Conservation (phyloP, 1,139 yeast genomes). For the Pichia sp. region DNA sequence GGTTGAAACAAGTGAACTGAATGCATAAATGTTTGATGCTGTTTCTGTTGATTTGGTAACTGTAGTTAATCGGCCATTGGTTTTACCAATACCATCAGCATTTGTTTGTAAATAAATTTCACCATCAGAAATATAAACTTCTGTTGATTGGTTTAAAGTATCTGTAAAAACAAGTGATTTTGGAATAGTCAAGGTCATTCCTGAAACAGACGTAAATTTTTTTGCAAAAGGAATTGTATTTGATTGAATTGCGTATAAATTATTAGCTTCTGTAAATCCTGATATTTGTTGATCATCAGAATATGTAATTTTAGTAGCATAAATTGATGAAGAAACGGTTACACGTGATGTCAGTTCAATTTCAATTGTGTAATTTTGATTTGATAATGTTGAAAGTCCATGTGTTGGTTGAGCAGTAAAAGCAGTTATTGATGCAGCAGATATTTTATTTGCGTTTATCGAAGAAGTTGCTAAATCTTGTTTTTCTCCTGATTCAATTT, state of each 20-base stretch:
- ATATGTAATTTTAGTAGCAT: constrained; percentile 2
- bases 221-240: constrained; percentile 48
- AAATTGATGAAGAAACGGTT: neutral
- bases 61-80: neutral
- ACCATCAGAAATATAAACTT: constrained; percentile 19
- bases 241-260: constrained; percentile 29
- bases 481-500: neutral
- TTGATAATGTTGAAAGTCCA: neutral
- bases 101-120: constrained; percentile 14
- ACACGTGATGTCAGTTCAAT: neutral
- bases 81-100: neutral
- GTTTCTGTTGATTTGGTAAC: constrained; percentile 2
- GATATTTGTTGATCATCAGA: neutral
- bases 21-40: constrained; percentile 12
- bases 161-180: constrained; percentile 16
- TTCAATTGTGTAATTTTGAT: neutral
- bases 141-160: constrained; percentile 15
- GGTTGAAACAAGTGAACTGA: constrained; percentile 13
- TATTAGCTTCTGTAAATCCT: neutral
- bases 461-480: neutral
- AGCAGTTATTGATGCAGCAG: no score
- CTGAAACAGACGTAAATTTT: constrained; percentile 27
- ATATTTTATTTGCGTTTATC: no score
- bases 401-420: neutral
- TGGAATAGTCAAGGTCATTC: constrained; percentile 31